Evolutionary conservation across 306 rosid genomes (phyloP), one percentile per base, ranked within the genome.

Genomic region (Elaeagnus macrophylla): DNA sequence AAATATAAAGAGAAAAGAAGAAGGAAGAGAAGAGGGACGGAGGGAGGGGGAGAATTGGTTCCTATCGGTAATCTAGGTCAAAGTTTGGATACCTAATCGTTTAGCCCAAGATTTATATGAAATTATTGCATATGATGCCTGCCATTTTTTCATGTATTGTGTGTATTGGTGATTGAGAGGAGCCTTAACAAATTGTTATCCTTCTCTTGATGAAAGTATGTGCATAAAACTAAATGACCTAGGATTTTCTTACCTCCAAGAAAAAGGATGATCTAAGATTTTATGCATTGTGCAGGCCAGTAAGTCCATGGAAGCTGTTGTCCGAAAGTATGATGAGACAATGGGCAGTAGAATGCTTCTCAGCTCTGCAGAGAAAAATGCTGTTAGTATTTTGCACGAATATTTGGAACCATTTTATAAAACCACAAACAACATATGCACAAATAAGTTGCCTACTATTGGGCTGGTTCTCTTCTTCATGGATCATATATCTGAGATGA

Each of bases 401-500:
- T 87, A 71, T 82, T 80, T 91, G 43, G 89, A 91, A 66, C 95
- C 99, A 11, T 87, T 93, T 59, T 79, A 84, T 79, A 93, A 93
- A 72, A 93, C 96, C 65, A 91, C 96, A 53, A 87, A 83, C 72
- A 71, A 87, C 63, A 83, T 91, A 63, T 91, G 99, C 87, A 78
- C 93, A 7, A 84, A 72, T 76, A 87, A 80, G 83, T 76, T 91
- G 65, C 94, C 65, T 37, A 91, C 95, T 0, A 75, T 87, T 10
- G 99, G 99, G 41, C 76, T 91, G 66, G 89, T 80, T 64, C 96
- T 91, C 56, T 84, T 87, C 78, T 91, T 91, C 78, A 87, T 91
- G 96, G 99, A 91, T 82, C 93, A 93, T 81, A 84, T 93, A 53
- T 84, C 94, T 19, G 99, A 93, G 73, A 93, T 75, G 44, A 84